These are phyloP conservation scores for Atalantia buxifolia DNA, from an alignment of 345 rosid genomes.

Conservation along the genomic window DNA sequence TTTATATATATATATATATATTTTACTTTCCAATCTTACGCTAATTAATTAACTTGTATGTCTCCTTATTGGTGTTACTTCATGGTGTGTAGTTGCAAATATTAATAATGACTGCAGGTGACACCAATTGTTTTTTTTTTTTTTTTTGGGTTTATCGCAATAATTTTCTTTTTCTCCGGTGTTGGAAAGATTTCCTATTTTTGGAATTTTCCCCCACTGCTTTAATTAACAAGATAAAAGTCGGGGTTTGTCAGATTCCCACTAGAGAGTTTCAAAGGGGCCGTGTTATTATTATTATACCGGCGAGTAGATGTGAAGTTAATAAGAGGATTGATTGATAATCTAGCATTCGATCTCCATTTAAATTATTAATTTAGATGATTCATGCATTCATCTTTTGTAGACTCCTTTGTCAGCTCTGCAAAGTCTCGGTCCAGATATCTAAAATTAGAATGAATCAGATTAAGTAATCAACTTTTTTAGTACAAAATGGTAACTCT, in stretches of 20 bases:
- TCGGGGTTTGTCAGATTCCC: constrained; percentile 14
- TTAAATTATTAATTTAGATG: not conserved
- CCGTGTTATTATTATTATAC: not conserved
- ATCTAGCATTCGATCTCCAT: not conserved
- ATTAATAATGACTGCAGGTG: not conserved
- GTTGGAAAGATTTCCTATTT: not conserved
- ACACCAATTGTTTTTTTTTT: not conserved
- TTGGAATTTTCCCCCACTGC: not conserved
- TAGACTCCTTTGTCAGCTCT: too few relatives aligned
- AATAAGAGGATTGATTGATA: not conserved
- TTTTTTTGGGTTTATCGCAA: not conserved
- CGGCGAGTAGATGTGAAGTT: not conserved
- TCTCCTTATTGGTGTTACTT: not conserved
- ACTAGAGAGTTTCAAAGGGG: constrained; percentile 5
- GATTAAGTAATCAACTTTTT: too few relatives aligned
- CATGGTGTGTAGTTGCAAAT: not conserved
- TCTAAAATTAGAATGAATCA: too few relatives aligned
- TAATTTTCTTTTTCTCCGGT: not conserved
- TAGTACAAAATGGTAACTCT: too few relatives aligned
- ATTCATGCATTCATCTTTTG: too few relatives aligned
- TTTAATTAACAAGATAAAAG: constrained; percentile 2
- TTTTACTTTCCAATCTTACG: not conserved
- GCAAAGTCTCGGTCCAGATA: too few relatives aligned
- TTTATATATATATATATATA: not conserved
- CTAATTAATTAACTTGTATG: constrained; percentile 21